phyloP scores from a whole-genome alignment of 2,329 filamentous ascomycete species.

The Phyllosticta citrichinensis region DNA sequence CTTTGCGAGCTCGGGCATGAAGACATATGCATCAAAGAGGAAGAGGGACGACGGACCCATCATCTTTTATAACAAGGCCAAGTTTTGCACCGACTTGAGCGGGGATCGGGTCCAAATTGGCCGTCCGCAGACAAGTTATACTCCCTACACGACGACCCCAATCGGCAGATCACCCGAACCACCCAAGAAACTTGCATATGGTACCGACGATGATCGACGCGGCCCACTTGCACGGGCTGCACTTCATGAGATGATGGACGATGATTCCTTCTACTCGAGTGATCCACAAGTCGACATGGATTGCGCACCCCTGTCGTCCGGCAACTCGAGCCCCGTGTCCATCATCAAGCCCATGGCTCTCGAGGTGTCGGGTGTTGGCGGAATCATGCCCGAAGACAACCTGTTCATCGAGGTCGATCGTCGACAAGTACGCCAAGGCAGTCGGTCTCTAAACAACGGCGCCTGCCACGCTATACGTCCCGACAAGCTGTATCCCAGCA shows the following conservation, averaged over 20 bases:
- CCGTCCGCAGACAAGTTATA: conserved; percentile 9
- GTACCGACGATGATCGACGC: not conserved
- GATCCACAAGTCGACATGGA: not conserved
- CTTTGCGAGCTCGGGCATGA: conserved; percentile 37
- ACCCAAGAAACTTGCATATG: not conserved
- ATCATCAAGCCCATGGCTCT: conserved; percentile 22
- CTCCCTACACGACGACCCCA: not conserved
- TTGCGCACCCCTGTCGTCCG: not conserved
- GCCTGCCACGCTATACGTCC: not conserved
- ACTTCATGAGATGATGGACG: conserved; percentile 2
- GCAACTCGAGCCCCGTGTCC: not conserved
- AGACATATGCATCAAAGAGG: conserved; percentile 38
- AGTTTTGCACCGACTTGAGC: conserved; percentile 72
- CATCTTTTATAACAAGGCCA: conserved; percentile 67
- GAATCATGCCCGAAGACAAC: conserved; percentile 48
- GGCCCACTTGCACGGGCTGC: not conserved
- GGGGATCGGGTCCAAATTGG: conserved; percentile 41
- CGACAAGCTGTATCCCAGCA: not conserved
- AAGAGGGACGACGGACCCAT: conserved; percentile 60
- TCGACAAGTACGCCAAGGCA: conserved; percentile 11
- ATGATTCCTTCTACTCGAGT: not conserved
- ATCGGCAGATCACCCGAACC: not conserved
- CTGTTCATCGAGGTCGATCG: conserved; percentile 41
- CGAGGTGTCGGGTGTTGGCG: conserved; percentile 47
- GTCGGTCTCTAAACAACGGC: not conserved